Base-by-base conservation (phyloP, 2,329 filamentous ascomycete genomes). In the Beauveria sp. region DNA sequence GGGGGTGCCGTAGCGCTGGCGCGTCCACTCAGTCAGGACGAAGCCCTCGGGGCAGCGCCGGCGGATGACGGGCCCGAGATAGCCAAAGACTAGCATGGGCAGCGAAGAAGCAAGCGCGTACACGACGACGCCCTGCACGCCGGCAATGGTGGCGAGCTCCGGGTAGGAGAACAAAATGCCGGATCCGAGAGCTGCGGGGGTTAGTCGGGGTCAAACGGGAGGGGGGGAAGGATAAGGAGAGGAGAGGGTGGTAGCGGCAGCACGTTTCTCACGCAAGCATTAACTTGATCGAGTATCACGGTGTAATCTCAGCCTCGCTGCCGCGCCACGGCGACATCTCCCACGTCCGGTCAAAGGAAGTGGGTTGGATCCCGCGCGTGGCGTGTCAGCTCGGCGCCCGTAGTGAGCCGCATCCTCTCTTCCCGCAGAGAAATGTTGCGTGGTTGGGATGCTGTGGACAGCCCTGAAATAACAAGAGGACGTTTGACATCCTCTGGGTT, bases 271-370 rank as follows among this genome's bases (percentile, higher is more conserved):
- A 93, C 90, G 90, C 90, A 94, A 94, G 90, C 88, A 92, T 93
- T 94, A 93, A 90, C 90, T 94, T 94, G 90, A 90, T 94, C 90
- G 90, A 93, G 90, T 93, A 86, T 89, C 80, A 92, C 90, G 90
- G 90, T 94, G 85, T 88, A 87, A 88, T 93, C 90, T 94, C 90
- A 93, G 90, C 90, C 84, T 92, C 84, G 79, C 84, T 41, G 44
- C 76, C 72, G 69, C 50, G 66, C 78, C 73, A 68, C 63, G 66
- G 59, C 58, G 52, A 63, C 71, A 75, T 80, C 77, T 79, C 75
- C 76, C 63, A 70, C 66, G 30, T 44, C 62, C 30, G 6, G 28
- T 20, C 20, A 22, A n/a, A 48, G 47, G 40, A 53, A 48, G 9
- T 30, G 73, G 80, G 84, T 79, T 85, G 80, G 82, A 86, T 83